A percentile compares a stretch with the other conserved stretches of the same genome.
These are phyloP conservation scores for Gillenia trifoliata DNA, from an alignment of 306 rosid genomes.

Conservation along the genomic window DNA sequence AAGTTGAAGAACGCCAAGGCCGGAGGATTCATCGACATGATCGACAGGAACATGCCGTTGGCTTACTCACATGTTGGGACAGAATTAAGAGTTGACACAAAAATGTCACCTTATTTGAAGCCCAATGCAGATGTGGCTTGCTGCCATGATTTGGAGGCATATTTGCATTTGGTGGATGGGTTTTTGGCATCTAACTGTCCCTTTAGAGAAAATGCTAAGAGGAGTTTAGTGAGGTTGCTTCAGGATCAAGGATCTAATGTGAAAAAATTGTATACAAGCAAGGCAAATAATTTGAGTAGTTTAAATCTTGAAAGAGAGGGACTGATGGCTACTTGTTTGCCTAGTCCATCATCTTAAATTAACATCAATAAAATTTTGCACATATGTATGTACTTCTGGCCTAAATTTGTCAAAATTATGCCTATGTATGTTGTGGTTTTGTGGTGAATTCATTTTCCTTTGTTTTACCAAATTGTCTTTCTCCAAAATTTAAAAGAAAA, in stretches of 20 bases:
- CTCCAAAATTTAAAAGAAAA: background rate
- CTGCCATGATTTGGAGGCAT: conserved; percentile 91
- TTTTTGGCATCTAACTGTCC: conserved; percentile 80
- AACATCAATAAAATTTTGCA: background rate
- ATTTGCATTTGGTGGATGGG: conserved; percentile 89
- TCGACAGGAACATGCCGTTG: conserved; percentile 47
- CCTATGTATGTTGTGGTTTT: background rate
- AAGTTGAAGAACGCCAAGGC: conserved; percentile 32
- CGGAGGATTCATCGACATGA: conserved; percentile 38
- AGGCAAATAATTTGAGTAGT: conserved; percentile 50
- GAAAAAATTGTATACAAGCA: conserved; percentile 72
- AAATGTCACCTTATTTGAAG: conserved; percentile 80
- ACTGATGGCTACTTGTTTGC: conserved; percentile 49
- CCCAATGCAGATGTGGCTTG: conserved; percentile 88
- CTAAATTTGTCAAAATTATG: background rate
- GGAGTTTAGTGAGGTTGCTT: conserved; percentile 66
- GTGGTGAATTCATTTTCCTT: background rate
- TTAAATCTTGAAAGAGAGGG: conserved; percentile 43
- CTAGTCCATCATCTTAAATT: conserved; percentile 56
- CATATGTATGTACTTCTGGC: background rate
- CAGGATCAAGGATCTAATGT: conserved; percentile 71
- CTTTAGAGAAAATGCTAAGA: conserved; percentile 72
- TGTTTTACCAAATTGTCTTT: background rate
- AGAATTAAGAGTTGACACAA: conserved; percentile 69
- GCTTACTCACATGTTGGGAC: conserved; percentile 80